A percentile compares a stretch with the other conserved stretches of the same genome.
Conservation (phyloP, 176 grass and related monocot species). For the Eleusine indica region DNA sequence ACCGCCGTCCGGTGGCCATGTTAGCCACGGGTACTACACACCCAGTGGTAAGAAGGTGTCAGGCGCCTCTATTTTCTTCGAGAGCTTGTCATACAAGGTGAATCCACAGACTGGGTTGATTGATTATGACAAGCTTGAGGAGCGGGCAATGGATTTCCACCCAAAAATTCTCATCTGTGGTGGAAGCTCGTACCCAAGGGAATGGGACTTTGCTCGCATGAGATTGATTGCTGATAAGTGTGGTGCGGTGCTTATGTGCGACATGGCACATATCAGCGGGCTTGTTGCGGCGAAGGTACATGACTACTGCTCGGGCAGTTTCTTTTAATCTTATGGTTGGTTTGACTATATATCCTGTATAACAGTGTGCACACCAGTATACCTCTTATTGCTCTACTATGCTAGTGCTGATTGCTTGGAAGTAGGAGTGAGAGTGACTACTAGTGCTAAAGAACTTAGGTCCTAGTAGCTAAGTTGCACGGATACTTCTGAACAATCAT, state of each 20-base stretch:
- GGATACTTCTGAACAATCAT: too few relatives aligned
- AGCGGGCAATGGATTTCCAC: slow-evolving; percentile 86
- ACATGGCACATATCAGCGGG: slow-evolving; percentile 97
- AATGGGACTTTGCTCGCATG: slow-evolving; percentile 87
- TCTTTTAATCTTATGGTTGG: slow-evolving; percentile 1
- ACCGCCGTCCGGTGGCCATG: slow-evolving; percentile 91
- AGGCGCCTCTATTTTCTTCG: slow-evolving; percentile 93
- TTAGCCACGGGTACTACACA: slow-evolving; percentile 92
- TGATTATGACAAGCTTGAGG: slow-evolving; percentile 95
- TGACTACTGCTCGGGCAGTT: slow-evolving; percentile 10
- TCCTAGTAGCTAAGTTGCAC: not conserved
- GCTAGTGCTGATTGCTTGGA: not conserved
- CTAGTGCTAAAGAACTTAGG: not conserved
- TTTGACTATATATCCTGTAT: slow-evolving; percentile 13
- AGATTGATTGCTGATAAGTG: slow-evolving; percentile 88
- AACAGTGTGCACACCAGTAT: not conserved
- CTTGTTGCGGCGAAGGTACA: slow-evolving; percentile 93
- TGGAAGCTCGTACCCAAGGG: slow-evolving; percentile 92
- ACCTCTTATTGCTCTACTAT: not conserved
- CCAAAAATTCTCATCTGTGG: slow-evolving; percentile 97
- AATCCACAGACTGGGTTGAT: slow-evolving; percentile 88
- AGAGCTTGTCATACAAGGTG: slow-evolving; percentile 95
- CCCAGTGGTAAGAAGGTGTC: slow-evolving; percentile 93
- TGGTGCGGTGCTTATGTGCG: slow-evolving; percentile 87
- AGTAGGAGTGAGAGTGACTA: not conserved